Evolutionary conservation across 305 asterid genomes (phyloP).

Genomic region (Fraxinus xanthoxyloides): DNA sequence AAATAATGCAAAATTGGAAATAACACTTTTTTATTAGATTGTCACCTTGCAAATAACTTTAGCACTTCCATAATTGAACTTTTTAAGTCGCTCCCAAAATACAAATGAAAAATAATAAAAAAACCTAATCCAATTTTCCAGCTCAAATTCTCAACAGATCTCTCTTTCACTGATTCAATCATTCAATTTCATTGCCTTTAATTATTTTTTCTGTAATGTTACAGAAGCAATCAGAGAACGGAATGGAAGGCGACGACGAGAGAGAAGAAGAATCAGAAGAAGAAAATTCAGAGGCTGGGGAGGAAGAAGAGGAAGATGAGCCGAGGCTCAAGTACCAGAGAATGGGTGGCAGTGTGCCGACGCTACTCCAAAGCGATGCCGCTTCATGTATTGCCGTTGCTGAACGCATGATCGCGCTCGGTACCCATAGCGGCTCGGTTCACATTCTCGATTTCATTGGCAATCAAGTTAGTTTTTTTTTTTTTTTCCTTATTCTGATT

Average conservation of each 20-base stretch:
- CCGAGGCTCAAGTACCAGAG: slow-evolving; percentile 95
- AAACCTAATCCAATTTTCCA: slow-evolving; percentile 5
- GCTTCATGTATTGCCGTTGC: slow-evolving; percentile 87
- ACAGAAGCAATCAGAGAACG: slow-evolving; percentile 74
- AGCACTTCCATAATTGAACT: background rate
- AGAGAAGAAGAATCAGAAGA: slow-evolving; percentile 70
- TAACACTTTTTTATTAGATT: too few relatives aligned
- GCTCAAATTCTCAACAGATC: background rate
- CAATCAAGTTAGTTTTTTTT: slow-evolving; percentile 53
- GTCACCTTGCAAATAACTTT: too few relatives aligned
- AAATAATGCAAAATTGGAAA: too few relatives aligned
- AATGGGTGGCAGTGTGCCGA: slow-evolving; percentile 92
- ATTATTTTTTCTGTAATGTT: slow-evolving; percentile 40
- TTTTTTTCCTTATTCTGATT: background rate
- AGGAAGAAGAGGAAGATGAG: slow-evolving; percentile 76
- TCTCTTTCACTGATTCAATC: background rate
- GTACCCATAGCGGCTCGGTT: slow-evolving; percentile 76
- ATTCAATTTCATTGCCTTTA: background rate
- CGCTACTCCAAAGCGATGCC: slow-evolving; percentile 76
- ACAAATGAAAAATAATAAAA: too few relatives aligned
- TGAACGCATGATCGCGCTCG: slow-evolving; percentile 96
- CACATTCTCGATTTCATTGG: slow-evolving; percentile 96
- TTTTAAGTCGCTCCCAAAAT: background rate
- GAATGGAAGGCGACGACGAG: slow-evolving; percentile 92
- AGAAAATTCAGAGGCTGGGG: slow-evolving; percentile 54